phyloP scores from a whole-genome alignment of 441 rosid species.

The Erysimum pusillum region DNA sequence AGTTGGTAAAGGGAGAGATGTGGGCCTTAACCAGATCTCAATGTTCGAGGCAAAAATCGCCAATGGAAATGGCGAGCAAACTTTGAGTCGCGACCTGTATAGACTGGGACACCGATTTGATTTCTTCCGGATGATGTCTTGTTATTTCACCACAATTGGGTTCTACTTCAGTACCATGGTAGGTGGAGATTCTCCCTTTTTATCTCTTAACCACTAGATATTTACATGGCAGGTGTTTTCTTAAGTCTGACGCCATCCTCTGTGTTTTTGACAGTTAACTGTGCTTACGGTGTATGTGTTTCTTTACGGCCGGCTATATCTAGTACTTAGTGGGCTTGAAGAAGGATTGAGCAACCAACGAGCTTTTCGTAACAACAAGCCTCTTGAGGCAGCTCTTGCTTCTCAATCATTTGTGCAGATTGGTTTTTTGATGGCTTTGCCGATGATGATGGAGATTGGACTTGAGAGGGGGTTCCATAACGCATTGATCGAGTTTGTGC shows the following conservation, averaged over 20 bases:
- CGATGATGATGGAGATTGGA: constrained; percentile 97
- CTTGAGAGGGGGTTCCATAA: constrained; percentile 87
- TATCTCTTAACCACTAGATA: background rate
- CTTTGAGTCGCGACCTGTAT: constrained; percentile 84
- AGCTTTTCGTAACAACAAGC: constrained; percentile 65
- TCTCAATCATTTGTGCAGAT: constrained; percentile 87
- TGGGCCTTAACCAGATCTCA: constrained; percentile 92
- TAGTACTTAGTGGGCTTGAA: constrained; percentile 87
- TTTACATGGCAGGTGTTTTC: background rate
- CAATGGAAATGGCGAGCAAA: constrained; percentile 95
- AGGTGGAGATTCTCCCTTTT: constrained; percentile 38
- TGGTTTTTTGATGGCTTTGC: constrained; percentile 84
- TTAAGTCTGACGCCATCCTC: constrained; percentile 11
- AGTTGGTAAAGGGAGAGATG: constrained; percentile 99
- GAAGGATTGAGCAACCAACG: constrained; percentile 54
- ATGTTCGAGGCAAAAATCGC: constrained; percentile 97
- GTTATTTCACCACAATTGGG: constrained; percentile 88
- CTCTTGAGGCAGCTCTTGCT: constrained; percentile 87
- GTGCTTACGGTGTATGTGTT: constrained; percentile 82
- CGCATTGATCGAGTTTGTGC: constrained; percentile 76
- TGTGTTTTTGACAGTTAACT: constrained; percentile 63
- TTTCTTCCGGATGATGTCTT: constrained; percentile 96
- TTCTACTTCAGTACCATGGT: constrained; percentile 95
- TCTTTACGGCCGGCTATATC: constrained; percentile 89
- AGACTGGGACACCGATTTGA: constrained; percentile 98